phyloP scores from a whole-genome alignment of 495 filamentous ascomycete genomes.

The Trichoderma parareesei region DNA sequence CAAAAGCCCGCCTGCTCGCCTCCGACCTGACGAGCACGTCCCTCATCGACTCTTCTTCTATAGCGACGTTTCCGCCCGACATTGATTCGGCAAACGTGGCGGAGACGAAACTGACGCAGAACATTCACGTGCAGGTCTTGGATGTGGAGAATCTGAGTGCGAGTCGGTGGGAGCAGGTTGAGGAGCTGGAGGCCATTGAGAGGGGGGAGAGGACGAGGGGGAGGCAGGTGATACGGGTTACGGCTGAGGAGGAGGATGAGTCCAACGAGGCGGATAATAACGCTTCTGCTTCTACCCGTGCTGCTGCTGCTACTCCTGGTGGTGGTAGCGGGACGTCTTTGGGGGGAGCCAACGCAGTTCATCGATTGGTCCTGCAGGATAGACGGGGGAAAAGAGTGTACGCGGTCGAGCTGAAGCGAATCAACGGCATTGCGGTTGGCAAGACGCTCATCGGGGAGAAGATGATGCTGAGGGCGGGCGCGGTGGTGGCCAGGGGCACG shows the following conservation, averaged over 20 bases:
- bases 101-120: constrained; percentile 45
- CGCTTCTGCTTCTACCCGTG: neutral
- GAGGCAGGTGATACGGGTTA: constrained; percentile 69
- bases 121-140: constrained; percentile 71
- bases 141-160: constrained; percentile 74
- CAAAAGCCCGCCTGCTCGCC: constrained; percentile 69
- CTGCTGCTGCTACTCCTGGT: constrained; percentile 1
- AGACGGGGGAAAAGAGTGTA: constrained; percentile 57
- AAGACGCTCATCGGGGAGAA: constrained; percentile 73
- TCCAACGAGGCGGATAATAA: constrained; percentile 16
- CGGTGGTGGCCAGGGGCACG: constrained; percentile 64
- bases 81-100: constrained; percentile 42
- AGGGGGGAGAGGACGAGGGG: constrained; percentile 77
- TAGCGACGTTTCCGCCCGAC: constrained; percentile 49
- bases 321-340: neutral
- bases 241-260: constrained; percentile 36
- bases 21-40: constrained; percentile 53
- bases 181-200: constrained; percentile 73
- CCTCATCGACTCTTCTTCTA: constrained; percentile 37
- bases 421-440: constrained; percentile 56
- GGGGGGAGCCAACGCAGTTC: constrained; percentile 46
- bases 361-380: constrained; percentile 80
- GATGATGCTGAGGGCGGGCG: constrained; percentile 55
- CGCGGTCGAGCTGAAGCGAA: constrained; percentile 61
- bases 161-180: constrained; percentile 76